These are phyloP conservation scores for Pulveroboletus sp. DNA, from an alignment of 768 basidiomycete species.

Conservation along the genomic window DNA sequence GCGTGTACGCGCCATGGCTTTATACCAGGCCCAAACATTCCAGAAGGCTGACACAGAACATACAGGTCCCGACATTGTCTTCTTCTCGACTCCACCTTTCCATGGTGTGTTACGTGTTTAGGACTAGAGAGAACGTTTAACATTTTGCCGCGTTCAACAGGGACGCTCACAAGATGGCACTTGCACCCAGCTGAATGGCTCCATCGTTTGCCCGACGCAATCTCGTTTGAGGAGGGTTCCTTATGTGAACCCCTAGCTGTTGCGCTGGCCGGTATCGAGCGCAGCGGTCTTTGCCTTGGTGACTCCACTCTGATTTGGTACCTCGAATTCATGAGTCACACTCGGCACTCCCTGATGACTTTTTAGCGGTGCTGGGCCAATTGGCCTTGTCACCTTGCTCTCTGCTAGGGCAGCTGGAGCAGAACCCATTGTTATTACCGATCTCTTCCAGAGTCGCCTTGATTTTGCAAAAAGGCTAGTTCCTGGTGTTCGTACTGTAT, in stretches of 20 bases:
- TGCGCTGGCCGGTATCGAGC: conserved; percentile 63
- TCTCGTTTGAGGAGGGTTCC: conserved; percentile 64
- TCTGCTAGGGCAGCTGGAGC: conserved; percentile 66
- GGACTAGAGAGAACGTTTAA: neutral
- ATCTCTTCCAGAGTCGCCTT: conserved; percentile 58
- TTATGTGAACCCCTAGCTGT: conserved; percentile 66
- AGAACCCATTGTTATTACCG: conserved; percentile 65
- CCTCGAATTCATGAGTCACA: neutral
- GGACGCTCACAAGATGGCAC: conserved; percentile 62
- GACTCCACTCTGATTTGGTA: conserved; percentile 62
- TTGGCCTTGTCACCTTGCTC: conserved; percentile 57
- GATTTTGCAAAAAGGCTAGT: conserved; percentile 62
- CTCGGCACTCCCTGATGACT: conserved; percentile 11
- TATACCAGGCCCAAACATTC: too few species aligned
- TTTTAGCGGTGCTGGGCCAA: conserved; percentile 60
- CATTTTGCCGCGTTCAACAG: conserved; percentile 25
- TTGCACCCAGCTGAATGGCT: conserved; percentile 65
- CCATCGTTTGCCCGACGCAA: conserved; percentile 55
- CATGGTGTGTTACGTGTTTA: conserved; percentile 39
- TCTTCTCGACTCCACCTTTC: conserved; percentile 68
- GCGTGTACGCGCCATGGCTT: conserved; percentile 38
- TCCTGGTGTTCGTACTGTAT: conserved; percentile 52
- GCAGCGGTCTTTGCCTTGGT: conserved; percentile 59
- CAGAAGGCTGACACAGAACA: neutral
- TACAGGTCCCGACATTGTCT: conserved; percentile 44